A percentile compares a stretch with the other conserved stretches of the same genome.
These are phyloP conservation scores for Aspergillus clavatus DNA, from an alignment of 2,329 filamentous ascomycete species.

Conservation along the genomic window DNA sequence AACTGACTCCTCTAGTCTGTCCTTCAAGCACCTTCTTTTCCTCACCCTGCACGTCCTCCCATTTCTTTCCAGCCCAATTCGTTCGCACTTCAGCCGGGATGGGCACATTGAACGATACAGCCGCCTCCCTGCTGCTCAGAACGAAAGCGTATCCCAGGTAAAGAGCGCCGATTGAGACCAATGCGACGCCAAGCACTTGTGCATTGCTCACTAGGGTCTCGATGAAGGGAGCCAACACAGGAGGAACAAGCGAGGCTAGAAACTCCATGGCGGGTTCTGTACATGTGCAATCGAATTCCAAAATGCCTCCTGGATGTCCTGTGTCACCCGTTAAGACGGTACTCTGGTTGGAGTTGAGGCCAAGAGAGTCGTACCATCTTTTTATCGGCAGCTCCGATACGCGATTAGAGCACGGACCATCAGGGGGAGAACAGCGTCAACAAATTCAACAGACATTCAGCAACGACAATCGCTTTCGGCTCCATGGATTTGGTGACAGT, in stretches of 20 bases:
- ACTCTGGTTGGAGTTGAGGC: not conserved
- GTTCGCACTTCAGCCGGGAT: slow-evolving; percentile 32
- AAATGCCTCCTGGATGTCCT: not conserved
- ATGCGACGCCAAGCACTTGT: slow-evolving; percentile 22
- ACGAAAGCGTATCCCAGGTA: slow-evolving; percentile 32
- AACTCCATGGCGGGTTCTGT: slow-evolving; percentile 22
- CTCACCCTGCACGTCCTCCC: slow-evolving; percentile 32
- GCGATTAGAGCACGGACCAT: slow-evolving; percentile 14
- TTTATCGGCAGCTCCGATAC: slow-evolving; percentile 14
- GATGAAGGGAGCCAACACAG: slow-evolving; percentile 16
- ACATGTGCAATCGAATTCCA: slow-evolving; percentile 14
- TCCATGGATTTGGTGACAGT: too few species aligned
- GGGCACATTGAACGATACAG: slow-evolving; percentile 37
- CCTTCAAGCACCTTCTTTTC: slow-evolving; percentile 34
- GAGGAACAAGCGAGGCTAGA: slow-evolving; percentile 20
- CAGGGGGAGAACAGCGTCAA: not conserved
- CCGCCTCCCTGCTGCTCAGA: slow-evolving; percentile 26
- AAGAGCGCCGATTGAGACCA: slow-evolving; percentile 27
- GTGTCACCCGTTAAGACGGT: slow-evolving; percentile 1
- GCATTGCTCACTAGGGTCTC: slow-evolving; percentile 17
- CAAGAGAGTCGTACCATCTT: slow-evolving; percentile 15
- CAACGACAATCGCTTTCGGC: not conserved
- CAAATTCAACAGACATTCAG: not conserved
- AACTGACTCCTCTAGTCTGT: slow-evolving; percentile 38
- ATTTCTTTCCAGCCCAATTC: slow-evolving; percentile 28